Base-by-base conservation (phyloP, 352 stramenopile species). In the Globisporangium canariense region DNA sequence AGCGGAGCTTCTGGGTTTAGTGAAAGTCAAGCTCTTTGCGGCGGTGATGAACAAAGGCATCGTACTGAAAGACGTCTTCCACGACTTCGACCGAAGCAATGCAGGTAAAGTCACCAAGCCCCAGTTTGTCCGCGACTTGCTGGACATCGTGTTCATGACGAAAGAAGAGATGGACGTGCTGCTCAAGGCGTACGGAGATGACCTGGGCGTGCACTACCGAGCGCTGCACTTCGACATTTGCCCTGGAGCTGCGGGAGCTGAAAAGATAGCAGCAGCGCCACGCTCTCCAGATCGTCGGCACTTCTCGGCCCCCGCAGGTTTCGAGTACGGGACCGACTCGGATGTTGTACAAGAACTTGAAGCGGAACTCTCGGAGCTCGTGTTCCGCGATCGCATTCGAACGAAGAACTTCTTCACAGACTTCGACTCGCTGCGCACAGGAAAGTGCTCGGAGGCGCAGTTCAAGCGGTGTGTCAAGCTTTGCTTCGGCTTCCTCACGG, bases 31-130 rank as follows among this genome's bases (percentile, higher is more conserved):
- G 59, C 67, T 94, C 1, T 60, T 82, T 0, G 66, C 76, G 11
- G 82, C 86, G 0, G 78, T 91, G n/a, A 79, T 81, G 62, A 86
- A 76, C 68, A 92, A 91, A 58, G 86, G 86, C 9, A 79, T 95
- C 49, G 82, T 95, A n/a, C 65, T 95, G 8, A 95, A 95, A 61
- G 85, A 94, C 52, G 85, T 95, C 0, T 95, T 95, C 59, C 86
- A 86, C 49, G 86, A 95, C 62, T 95, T 95, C 25, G 85, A 95
- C 57, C 76, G 81, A 50, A 93, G 77, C 69, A 93, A 95, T 55
- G 83, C 83, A 11, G 86, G 86, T 30, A 91, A 91, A 60, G 86
- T 95, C 34, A 93, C 85, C 6, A 88, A 88, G 51, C 46, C 85
- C 9, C 84, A 93, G 69, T 95, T 95, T 54, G 70, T 90, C 2